A percentile compares a stretch with the other conserved stretches of the same genome.
Evolutionary conservation across 1,139 yeast species (phyloP).

Genomic region (Blastobotrys serpentis): DNA sequence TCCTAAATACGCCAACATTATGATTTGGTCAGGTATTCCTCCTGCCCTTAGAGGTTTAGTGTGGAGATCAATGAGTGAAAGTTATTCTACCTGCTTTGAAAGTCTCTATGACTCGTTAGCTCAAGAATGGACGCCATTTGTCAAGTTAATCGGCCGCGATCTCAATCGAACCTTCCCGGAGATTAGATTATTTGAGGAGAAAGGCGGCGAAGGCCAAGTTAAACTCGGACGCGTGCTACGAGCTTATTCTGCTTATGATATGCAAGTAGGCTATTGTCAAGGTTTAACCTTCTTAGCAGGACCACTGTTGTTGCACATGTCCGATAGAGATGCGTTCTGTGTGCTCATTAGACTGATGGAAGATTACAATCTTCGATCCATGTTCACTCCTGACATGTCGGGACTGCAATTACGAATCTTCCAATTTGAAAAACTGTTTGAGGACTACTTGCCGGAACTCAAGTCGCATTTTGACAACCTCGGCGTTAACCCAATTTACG

Average conservation of each 20-base stretch:
- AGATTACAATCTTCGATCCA: slow-evolving; percentile 57
- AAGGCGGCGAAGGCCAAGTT: slow-evolving; percentile 45
- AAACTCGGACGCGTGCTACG: slow-evolving; percentile 58
- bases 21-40: slow-evolving; percentile 42
- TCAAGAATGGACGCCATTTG: slow-evolving; percentile 46
- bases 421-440: slow-evolving; percentile 52
- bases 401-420: slow-evolving; percentile 55
- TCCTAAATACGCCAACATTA: slow-evolving; percentile 35
- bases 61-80: slow-evolving; percentile 41
- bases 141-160: slow-evolving; percentile 60
- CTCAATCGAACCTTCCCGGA: slow-evolving; percentile 63
- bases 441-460: slow-evolving; percentile 45
- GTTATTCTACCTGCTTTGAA: slow-evolving; percentile 36
- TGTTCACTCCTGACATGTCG: slow-evolving; percentile 57
- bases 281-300: slow-evolving; percentile 68
- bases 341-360: slow-evolving; percentile 61
- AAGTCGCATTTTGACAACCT: slow-evolving; percentile 46
- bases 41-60: slow-evolving; percentile 41
- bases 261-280: slow-evolving; percentile 71
- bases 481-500: slow-evolving; percentile 38
- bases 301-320: slow-evolving; percentile 54
- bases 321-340: slow-evolving; percentile 52
- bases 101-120: slow-evolving; percentile 44
- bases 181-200: slow-evolving; percentile 50
- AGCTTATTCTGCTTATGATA: slow-evolving; percentile 66